Percentiles rank a stretch among this genome's conserved stretches.
Evolutionary conservation across 108 stramenopile species (phyloP).

Genomic region (Skeletonema marinoi): DNA sequence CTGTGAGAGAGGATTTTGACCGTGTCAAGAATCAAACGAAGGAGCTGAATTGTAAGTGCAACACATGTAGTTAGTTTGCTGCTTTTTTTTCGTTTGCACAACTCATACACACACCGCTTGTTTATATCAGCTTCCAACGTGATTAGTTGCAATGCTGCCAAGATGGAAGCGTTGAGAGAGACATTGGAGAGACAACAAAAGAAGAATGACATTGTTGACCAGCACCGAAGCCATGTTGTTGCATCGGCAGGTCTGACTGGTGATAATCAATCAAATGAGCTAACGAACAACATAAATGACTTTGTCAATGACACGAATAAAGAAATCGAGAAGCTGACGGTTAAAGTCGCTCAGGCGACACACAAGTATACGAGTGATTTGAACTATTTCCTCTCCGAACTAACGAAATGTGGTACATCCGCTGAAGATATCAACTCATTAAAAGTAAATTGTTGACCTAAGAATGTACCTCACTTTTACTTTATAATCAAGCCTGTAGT

Average conservation of each 20-base stretch:
- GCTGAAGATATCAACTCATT: not conserved
- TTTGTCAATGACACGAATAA: constrained; percentile 16
- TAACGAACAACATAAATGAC: constrained; percentile 14
- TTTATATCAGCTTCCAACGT: not conserved
- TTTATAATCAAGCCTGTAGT: not conserved
- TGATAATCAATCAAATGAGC: constrained; percentile 4
- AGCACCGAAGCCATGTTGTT: constrained; percentile 33
- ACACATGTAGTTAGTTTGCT: too few relatives aligned
- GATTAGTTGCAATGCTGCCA: constrained; percentile 8
- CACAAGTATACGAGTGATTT: constrained; percentile 14
- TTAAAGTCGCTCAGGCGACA: constrained; percentile 25
- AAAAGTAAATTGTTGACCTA: not conserved
- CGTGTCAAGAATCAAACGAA: constrained; percentile 4
- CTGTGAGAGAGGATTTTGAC: constrained; percentile 8
- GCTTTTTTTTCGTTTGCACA: not conserved
- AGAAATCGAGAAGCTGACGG: constrained; percentile 14
- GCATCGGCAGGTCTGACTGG: constrained; percentile 35
- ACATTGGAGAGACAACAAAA: constrained; percentile 18
- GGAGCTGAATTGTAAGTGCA: not conserved
- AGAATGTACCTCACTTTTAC: not conserved
- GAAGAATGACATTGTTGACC: constrained; percentile 18
- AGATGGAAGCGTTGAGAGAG: constrained; percentile 14
- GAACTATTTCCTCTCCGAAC: not conserved
- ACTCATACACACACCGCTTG: not conserved
- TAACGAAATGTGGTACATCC: not conserved